phyloP scores from a whole-genome alignment of 2,329 filamentous ascomycete genomes.

The Claviceps purpurea region DNA sequence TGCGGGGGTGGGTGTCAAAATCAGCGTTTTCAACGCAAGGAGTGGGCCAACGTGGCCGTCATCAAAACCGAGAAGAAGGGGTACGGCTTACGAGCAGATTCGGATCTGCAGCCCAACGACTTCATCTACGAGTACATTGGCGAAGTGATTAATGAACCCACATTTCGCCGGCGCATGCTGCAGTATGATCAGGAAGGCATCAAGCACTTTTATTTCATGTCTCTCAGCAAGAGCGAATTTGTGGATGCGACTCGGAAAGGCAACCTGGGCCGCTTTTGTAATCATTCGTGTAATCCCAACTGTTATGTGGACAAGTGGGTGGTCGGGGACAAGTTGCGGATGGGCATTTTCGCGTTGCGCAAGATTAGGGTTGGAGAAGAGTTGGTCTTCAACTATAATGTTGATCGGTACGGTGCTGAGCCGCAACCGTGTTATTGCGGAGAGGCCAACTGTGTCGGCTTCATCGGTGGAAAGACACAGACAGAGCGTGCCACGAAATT shows the following conservation, averaged over 20 bases:
- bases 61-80: conserved; percentile 98
- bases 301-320: conserved; percentile 99
- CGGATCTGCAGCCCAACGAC: conserved; percentile 64
- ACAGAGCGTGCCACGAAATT: conserved; percentile 91
- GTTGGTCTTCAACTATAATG: conserved; percentile 98
- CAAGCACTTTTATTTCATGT: conserved; percentile 99
- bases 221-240: conserved; percentile 88
- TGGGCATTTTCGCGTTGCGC: conserved; percentile 94
- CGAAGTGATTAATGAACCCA: conserved; percentile 88
- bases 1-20: conserved; percentile 86
- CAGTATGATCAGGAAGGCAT: conserved; percentile 94
- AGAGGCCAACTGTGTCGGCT: conserved; percentile 88
- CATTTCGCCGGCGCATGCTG: conserved; percentile 78
- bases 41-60: conserved; percentile 84
- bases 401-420: conserved; percentile 92
- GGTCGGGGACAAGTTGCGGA: conserved; percentile 88
- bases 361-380: conserved; percentile 81
- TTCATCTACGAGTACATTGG: conserved; percentile 98
- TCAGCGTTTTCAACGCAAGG: conserved; percentile 80
- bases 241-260: conserved; percentile 96
- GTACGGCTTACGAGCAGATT: conserved; percentile 75
- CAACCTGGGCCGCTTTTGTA: conserved; percentile 93
- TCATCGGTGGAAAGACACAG: conserved; percentile 94
- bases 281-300: conserved; percentile 97
- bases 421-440: conserved; percentile 95